phyloP scores from a whole-genome alignment of 164 flowering plant genomes.

The Brasenia schreberi region DNA sequence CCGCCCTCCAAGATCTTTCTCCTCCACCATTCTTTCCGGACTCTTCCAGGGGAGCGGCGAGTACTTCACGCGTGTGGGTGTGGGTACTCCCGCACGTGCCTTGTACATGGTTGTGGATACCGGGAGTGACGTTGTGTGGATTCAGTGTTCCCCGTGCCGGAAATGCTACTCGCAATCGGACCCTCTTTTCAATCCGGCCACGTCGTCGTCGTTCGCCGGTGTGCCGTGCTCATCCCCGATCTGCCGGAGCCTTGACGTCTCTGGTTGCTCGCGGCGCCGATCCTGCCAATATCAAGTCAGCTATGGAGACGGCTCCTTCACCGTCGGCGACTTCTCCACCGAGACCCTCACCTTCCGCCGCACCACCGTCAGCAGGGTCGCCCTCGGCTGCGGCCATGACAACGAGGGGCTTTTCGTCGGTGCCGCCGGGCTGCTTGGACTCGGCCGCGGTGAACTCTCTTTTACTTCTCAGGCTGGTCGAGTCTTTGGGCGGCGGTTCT shows the following conservation, averaged over 20 bases:
- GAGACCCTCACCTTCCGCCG: conserved; percentile 78
- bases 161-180: conserved; percentile 77
- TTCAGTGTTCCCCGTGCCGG: conserved; percentile 82
- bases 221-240: conserved; percentile 49
- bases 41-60: conserved; percentile 86
- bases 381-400: conserved; percentile 93
- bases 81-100: conserved; percentile 13
- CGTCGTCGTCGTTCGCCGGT: conserved; percentile 29
- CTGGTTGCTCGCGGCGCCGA: conserved; percentile 40
- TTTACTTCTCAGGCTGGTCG: conserved; percentile 62
- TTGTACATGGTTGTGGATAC: conserved; percentile 71
- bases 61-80: conserved; percentile 79
- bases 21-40: conserved; percentile 67
- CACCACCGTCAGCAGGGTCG: conserved; percentile 31
- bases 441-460: conserved; percentile 70
- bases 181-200: conserved; percentile 68
- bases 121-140: conserved; percentile 87
- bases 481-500: conserved; percentile 57
- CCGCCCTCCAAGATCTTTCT: conserved; percentile 26
- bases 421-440: conserved; percentile 83
- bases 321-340: conserved; percentile 71
- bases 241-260: conserved; percentile 49
- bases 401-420: conserved; percentile 90
- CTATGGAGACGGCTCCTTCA: conserved; percentile 93
- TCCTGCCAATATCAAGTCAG: conserved; percentile 59